Evolutionary conservation across 2,329 filamentous ascomycete genomes (phyloP).

Genomic region (Epichloe hybrida): DNA sequence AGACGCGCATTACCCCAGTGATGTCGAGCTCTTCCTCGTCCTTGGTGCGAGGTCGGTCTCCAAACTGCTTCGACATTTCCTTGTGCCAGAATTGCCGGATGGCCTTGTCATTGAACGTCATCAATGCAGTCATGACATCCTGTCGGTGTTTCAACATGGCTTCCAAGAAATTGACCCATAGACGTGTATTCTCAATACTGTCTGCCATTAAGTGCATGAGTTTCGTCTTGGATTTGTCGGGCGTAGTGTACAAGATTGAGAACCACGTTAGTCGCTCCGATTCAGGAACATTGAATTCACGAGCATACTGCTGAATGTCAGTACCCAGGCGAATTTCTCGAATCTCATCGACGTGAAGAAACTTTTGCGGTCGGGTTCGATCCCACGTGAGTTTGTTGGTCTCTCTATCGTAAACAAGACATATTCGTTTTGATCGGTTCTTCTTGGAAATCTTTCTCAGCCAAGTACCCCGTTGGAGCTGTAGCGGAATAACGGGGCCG

Average conservation of each 20-base stretch:
- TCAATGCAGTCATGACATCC: constrained; percentile 78
- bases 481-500: constrained; percentile 62
- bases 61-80: constrained; percentile 61
- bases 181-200: constrained; percentile 53
- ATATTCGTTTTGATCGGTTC: constrained; percentile 56
- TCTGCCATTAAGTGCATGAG: constrained; percentile 79
- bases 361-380: constrained; percentile 61
- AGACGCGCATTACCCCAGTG: constrained; percentile 68
- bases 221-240: constrained; percentile 70
- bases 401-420: constrained; percentile 62
- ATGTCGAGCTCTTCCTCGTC: constrained; percentile 65
- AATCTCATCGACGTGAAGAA: constrained; percentile 90
- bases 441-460: constrained; percentile 81
- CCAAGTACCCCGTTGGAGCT: constrained; percentile 64
- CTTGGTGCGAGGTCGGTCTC: constrained; percentile 32
- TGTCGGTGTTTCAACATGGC: constrained; percentile 76
- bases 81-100: constrained; percentile 74
- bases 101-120: constrained; percentile 71
- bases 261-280: constrained; percentile 65
- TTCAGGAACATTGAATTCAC: constrained; percentile 62
- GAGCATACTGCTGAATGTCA: constrained; percentile 78
- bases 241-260: constrained; percentile 74
- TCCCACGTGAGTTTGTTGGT: constrained; percentile 85
- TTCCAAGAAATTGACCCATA: constrained; percentile 77
- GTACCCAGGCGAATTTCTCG: constrained; percentile 73